phyloP scores from a whole-genome alignment of 108 stramenopile species.

The Pseudonitzschia multistriata region DNA sequence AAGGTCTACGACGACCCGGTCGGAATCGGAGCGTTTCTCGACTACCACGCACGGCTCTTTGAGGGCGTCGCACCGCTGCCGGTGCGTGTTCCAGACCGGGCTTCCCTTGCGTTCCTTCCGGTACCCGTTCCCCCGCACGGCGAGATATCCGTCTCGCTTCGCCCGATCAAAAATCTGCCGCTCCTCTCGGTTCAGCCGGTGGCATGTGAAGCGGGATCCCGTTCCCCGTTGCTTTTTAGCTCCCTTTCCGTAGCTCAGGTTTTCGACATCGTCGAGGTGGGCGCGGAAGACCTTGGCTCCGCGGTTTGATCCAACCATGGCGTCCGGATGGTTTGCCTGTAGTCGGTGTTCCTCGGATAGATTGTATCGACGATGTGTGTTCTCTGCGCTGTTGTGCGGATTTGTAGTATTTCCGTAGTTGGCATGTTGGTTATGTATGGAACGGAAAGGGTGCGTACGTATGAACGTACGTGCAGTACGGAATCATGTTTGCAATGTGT shows the following conservation, averaged over 20 bases:
- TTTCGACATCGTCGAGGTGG: slow-evolving; percentile 7
- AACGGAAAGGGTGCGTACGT: no score
- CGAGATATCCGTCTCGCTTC: not conserved
- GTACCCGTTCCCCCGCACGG: slow-evolving; percentile 9
- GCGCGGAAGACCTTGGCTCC: slow-evolving; percentile 4
- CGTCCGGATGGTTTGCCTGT: no score
- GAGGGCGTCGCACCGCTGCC: slow-evolving; percentile 11
- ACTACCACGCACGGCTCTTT: not conserved
- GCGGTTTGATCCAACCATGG: not conserved
- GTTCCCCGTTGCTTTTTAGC: slow-evolving; percentile 8
- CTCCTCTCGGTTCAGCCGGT: not conserved
- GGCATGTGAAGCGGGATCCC: not conserved
- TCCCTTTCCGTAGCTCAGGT: slow-evolving; percentile 8
- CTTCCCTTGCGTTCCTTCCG: slow-evolving; percentile 10
- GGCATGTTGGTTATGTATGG: no score
- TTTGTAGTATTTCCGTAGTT: no score
- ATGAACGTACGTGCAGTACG: no score
- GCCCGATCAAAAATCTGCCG: not conserved
- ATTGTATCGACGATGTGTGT: no score
- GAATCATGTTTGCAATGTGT: no score
- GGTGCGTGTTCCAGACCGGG: not conserved
- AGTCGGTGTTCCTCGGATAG: no score
- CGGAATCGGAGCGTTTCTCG: not conserved
- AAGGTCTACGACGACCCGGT: not conserved
- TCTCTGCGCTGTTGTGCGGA: no score